phyloP scores from a whole-genome alignment of 257 asterid species.

The Petunia secreta region DNA sequence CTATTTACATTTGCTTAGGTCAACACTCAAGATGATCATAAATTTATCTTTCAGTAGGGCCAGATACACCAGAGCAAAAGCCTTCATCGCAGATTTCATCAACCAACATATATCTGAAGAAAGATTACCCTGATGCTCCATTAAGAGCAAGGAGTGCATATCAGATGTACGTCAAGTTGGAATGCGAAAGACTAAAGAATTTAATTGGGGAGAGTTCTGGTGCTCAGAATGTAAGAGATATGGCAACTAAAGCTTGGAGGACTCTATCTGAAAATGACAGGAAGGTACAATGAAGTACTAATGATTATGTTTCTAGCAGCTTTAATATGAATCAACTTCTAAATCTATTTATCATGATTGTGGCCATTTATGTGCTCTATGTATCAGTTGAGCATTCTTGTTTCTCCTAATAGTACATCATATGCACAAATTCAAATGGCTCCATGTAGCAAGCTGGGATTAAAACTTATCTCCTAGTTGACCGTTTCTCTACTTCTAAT shows the following conservation, averaged over 20 bases:
- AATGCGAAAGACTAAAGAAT: constrained; percentile 50
- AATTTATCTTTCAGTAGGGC: constrained; percentile 40
- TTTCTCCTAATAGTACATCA: not conserved
- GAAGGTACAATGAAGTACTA: constrained; percentile 43
- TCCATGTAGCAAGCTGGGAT: not conserved
- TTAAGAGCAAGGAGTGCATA: constrained; percentile 57
- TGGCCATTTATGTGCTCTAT: not conserved
- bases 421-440: not conserved
- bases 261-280: constrained; percentile 50
- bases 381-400: not conserved
- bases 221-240: constrained; percentile 41
- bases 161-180: constrained; percentile 60
- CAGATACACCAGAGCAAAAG: constrained; percentile 31
- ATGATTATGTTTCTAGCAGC: not conserved
- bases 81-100: constrained; percentile 26
- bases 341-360: not conserved
- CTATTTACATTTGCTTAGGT: not conserved
- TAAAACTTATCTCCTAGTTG: not conserved
- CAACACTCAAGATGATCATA: not conserved
- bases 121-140: constrained; percentile 42
- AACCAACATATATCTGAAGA: constrained; percentile 28
- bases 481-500: not conserved
- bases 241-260: constrained; percentile 61
- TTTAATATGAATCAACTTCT: not conserved
- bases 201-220: constrained; percentile 45